A percentile compares a stretch with the other conserved stretches of the same genome.
phyloP scores from a whole-genome alignment of 331 rosid genomes.

The Phaseolus coccineus region DNA sequence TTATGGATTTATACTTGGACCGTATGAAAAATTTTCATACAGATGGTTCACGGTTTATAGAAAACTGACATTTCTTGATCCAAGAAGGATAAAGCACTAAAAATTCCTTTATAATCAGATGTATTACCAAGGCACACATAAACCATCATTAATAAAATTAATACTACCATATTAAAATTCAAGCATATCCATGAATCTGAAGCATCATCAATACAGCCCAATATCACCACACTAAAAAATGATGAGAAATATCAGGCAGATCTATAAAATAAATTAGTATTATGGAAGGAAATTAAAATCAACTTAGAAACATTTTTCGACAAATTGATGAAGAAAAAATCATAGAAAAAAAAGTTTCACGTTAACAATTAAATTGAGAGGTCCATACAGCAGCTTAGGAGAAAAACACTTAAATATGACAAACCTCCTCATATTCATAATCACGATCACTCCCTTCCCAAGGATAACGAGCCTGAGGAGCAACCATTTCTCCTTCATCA shows the following conservation, averaged over 20 bases:
- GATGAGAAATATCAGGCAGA: not conserved
- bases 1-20: not conserved
- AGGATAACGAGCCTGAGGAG: slow-evolving; percentile 64
- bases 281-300: not conserved
- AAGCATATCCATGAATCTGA: not conserved
- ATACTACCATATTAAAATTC: not conserved
- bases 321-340: not conserved
- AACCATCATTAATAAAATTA: not conserved
- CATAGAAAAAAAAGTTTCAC: not conserved
- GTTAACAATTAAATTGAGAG: not conserved
- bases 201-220: slow-evolving; percentile 1
- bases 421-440: slow-evolving; percentile 92
- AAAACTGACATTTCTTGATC: not conserved
- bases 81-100: not conserved
- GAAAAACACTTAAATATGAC: slow-evolving; percentile 3
- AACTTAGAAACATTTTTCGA: slow-evolving; percentile 11
- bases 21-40: not conserved
- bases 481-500: slow-evolving; percentile 64
- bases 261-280: not conserved
- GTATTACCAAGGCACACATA: not conserved
- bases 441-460: slow-evolving; percentile 97
- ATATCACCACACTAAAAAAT: not conserved
- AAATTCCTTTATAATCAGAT: slow-evolving; percentile 26
- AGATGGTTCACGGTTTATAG: not conserved
- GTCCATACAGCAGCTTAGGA: not conserved